These are phyloP conservation scores for Eucalyptus pumila DNA, from an alignment of 345 rosid species.

Conservation along the genomic window DNA sequence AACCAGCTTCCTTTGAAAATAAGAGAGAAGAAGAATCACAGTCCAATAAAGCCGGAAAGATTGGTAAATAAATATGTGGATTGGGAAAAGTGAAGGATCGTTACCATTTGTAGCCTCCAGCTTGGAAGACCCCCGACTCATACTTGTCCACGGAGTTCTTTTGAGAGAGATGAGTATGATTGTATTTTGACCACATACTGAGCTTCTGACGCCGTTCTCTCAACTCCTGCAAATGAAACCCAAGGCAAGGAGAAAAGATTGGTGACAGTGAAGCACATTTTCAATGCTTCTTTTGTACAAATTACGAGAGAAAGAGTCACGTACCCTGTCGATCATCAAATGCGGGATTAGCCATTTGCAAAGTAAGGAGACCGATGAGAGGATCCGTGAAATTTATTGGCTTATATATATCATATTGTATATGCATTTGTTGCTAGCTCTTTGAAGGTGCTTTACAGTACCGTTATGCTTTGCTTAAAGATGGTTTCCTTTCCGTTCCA, in stretches of 20 bases:
- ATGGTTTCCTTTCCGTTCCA: background rate
- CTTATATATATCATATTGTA: background rate
- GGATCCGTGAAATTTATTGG: background rate
- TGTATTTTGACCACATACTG: constrained; percentile 41
- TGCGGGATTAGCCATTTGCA: constrained; percentile 4
- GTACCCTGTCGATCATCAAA: background rate
- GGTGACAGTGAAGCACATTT: background rate
- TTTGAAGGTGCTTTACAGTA: background rate
- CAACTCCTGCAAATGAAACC: background rate
- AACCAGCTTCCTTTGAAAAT: constrained; percentile 14
- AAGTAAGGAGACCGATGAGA: background rate
- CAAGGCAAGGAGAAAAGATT: background rate
- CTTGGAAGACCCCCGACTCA: constrained; percentile 51
- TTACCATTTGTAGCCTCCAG: constrained; percentile 68
- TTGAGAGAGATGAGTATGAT: constrained; percentile 27
- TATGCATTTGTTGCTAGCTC: background rate
- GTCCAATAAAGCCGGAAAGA: background rate
- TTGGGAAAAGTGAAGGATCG: background rate
- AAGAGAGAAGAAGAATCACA: background rate
- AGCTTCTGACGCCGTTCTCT: constrained; percentile 20
- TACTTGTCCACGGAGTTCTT: constrained; percentile 31
- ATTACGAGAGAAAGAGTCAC: background rate
- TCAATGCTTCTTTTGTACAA: background rate
- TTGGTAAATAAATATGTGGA: background rate
- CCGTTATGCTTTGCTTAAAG: background rate